Evolutionary conservation across 768 basidiomycete genomes (phyloP), one percentile per base, ranked within the genome.

Genomic region (Lepiota brunneoincarnata): DNA sequence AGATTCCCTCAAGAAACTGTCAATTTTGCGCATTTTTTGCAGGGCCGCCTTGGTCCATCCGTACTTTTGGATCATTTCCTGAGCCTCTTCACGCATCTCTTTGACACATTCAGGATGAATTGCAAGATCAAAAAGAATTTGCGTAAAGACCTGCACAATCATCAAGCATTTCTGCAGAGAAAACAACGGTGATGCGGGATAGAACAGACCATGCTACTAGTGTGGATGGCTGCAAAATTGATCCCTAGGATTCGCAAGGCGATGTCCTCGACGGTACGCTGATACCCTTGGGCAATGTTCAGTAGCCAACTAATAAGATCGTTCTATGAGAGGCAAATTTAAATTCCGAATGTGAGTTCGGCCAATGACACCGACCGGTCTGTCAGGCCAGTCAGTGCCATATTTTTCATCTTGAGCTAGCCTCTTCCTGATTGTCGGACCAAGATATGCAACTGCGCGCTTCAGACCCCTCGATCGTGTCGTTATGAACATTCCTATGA

Each of bases 171-270:
- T 23, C 35, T 42, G 12, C 18, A 5, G 12, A 14, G 31, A 28
- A 20, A 42, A 23, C 28, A 7, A 45, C n/a, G n/a, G n/a, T n/a
- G n/a, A n/a, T n/a, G n/a, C n/a, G 24, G 11, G 20, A 28, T 10
- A 6, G 48, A 14, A 20, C 69, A n/a, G 47, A 76, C 76, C 47
- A 66, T 71, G 1, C 71, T 59, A 0, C 70, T 68, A 0, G 77
- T 78, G 41, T 76, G 74, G 7, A 68, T 67, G 10, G 73, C 68
- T 3, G 69, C n/a, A n/a, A n/a, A n/a, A n/a, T n/a, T n/a, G n/a
- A n/a, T n/a, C n/a, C n/a, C n/a, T n/a, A n/a, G n/a, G n/a, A n/a
- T n/a, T n/a, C n/a, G n/a, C n/a, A n/a, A n/a, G n/a, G n/a, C n/a
- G n/a, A n/a, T n/a, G n/a, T n/a, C n/a, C n/a, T n/a, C n/a, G n/a